Conservation (phyloP, 2,329 filamentous ascomycete species). For the Fusarium sambucinum region DNA sequence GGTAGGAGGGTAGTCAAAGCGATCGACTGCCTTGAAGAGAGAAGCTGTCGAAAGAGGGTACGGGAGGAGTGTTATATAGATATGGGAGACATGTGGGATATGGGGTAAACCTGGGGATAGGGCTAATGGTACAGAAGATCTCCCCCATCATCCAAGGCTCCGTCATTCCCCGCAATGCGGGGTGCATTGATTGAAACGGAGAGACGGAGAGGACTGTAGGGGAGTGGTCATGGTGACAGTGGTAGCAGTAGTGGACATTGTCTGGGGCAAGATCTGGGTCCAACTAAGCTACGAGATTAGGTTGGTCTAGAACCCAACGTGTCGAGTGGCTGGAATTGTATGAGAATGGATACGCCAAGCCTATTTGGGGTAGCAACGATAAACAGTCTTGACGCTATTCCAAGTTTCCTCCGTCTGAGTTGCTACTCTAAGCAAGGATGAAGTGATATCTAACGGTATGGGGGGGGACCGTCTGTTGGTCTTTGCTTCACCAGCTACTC, state of each 20-base stretch:
- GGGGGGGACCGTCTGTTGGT: slow-evolving; percentile 9
- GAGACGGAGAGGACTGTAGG: not conserved
- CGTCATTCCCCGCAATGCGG: slow-evolving; percentile 32
- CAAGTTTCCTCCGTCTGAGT: not conserved
- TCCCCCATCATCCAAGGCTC: slow-evolving; percentile 1
- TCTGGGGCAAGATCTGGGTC: slow-evolving; percentile 11
- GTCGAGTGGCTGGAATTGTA: not conserved
- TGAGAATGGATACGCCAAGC: slow-evolving; percentile 3
- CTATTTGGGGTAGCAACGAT: slow-evolving; percentile 9
- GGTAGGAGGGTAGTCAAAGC: slow-evolving; percentile 23
- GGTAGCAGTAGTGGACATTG: slow-evolving; percentile 1
- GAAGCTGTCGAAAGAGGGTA: not conserved
- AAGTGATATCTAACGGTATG: not conserved
- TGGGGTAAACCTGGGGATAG: slow-evolving; percentile 11
- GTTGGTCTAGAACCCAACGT: slow-evolving; percentile 31
- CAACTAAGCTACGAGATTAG: slow-evolving; percentile 26
- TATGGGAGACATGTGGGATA: not conserved
- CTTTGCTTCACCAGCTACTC: slow-evolving; percentile 1
- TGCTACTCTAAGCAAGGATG: not conserved
- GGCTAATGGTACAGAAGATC: slow-evolving; percentile 1
- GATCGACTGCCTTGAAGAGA: slow-evolving; percentile 33
- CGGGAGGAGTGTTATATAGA: slow-evolving; percentile 27
- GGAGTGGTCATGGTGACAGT: not conserved
- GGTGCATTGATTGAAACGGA: slow-evolving; percentile 22
- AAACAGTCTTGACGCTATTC: not conserved